Conservation (phyloP, 257 asterid genomes). For the Nicotiana otophora region DNA sequence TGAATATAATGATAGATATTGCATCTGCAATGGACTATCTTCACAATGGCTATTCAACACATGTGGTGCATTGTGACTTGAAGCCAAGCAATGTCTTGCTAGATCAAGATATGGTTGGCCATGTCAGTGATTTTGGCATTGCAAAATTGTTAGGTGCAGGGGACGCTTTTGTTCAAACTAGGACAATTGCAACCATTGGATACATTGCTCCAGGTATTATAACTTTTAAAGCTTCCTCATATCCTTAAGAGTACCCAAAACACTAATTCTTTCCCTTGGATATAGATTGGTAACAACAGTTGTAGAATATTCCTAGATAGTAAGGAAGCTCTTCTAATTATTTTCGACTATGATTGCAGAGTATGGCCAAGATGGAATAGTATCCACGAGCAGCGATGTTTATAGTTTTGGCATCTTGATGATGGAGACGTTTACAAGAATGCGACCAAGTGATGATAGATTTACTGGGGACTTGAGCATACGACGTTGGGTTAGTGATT, state of each 20-base stretch:
- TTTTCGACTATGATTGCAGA: neutral
- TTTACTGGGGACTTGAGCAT: neutral
- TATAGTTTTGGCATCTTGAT: neutral
- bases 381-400: neutral
- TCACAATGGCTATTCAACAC: neutral
- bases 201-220: neutral
- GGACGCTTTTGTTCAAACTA: neutral
- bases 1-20: neutral
- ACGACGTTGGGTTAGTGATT: neutral
- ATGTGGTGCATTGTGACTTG: neutral
- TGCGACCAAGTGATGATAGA: neutral
- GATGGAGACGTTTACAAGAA: neutral
- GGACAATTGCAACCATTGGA: neutral
- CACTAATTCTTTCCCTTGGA: neutral
- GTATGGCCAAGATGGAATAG: neutral
- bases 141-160: neutral
- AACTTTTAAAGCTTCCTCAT: no score
- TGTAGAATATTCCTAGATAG: neutral
- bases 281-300: neutral
- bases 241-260: neutral
- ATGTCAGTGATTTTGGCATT: slow-evolving; percentile 9
- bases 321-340: neutral
- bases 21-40: neutral
- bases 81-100: neutral
- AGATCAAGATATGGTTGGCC: slow-evolving; percentile 1